phyloP scores from a whole-genome alignment of 192 early-diverging fungal species.

The Diversispora eburnea region DNA sequence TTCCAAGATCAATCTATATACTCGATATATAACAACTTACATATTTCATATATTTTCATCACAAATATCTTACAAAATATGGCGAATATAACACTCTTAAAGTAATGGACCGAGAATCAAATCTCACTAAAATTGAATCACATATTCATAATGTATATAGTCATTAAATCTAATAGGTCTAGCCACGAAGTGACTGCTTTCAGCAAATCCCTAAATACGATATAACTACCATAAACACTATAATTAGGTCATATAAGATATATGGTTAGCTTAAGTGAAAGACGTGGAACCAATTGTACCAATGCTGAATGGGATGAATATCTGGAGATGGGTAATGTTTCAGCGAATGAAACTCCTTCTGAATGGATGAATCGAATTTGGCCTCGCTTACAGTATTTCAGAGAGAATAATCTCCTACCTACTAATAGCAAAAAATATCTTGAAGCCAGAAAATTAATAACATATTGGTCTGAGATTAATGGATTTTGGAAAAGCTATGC shows the following conservation, averaged over 20 bases:
- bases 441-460: constrained; percentile 23
- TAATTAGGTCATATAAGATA: constrained; percentile 26
- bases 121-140: constrained; percentile 17
- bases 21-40: too few species aligned
- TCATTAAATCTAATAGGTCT: constrained; percentile 22
- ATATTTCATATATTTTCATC: too few species aligned
- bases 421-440: constrained; percentile 26
- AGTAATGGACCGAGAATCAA: too few species aligned
- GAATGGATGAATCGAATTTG: constrained; percentile 18
- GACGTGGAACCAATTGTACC: constrained; percentile 23
- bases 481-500: constrained; percentile 23
- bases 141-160: background rate
- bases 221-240: constrained; percentile 25
- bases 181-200: too few species aligned
- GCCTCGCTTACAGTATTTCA: too few species aligned
- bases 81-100: too few species aligned
- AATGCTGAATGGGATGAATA: constrained; percentile 22
- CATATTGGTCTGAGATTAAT: constrained; percentile 21
- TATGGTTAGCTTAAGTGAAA: constrained; percentile 29
- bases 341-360: constrained; percentile 14
- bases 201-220: constrained; percentile 15
- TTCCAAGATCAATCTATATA: too few species aligned
- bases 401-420: constrained; percentile 15
- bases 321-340: constrained; percentile 10
- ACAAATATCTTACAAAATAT: too few species aligned